A percentile compares a stretch with the other conserved stretches of the same genome.
Conservation (phyloP, 2,329 filamentous ascomycete species). For the Elsinoe arachidis region DNA sequence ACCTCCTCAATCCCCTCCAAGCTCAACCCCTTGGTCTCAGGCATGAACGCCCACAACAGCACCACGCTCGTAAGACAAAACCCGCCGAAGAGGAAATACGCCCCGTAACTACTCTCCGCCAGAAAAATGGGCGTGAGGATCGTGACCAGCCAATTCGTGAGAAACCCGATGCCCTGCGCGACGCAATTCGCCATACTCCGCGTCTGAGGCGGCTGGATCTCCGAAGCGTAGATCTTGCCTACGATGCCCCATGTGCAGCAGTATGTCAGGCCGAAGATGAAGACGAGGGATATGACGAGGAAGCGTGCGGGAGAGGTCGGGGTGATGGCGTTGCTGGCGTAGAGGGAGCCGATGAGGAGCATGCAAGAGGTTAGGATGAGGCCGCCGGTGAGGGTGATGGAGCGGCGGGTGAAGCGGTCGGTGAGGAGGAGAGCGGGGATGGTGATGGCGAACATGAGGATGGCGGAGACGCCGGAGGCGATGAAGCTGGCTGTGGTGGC, state of each 20-base stretch:
- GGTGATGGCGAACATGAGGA: constrained; percentile 47
- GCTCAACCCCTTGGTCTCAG: constrained; percentile 4
- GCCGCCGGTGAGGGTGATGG: constrained; percentile 47
- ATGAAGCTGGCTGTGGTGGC: constrained; percentile 46
- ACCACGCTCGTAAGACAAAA: constrained; percentile 14
- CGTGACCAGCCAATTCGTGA: constrained; percentile 29
- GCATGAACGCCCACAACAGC: constrained; percentile 5
- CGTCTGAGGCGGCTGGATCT: constrained; percentile 48
- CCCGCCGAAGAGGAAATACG: constrained; percentile 28
- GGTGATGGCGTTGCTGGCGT: constrained; percentile 30
- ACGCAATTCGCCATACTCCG: constrained; percentile 46
- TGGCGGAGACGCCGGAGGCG: constrained; percentile 49
- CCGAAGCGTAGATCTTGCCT: constrained; percentile 47
- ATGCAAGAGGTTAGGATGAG: constrained; percentile 42
- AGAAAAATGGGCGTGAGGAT: constrained; percentile 44
- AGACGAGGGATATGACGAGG: constrained; percentile 43
- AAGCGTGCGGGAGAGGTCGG: constrained; percentile 30
- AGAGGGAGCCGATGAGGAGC: constrained; percentile 47
- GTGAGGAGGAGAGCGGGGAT: constrained; percentile 47
- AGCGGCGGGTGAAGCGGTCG: constrained; percentile 48
- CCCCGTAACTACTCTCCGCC: constrained; percentile 29
- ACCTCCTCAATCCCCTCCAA: constrained; percentile 8
- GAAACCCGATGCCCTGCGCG: constrained; percentile 46
- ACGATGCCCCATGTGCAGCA: constrained; percentile 46
- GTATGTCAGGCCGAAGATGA: constrained; percentile 40